Evolutionary conservation across 2,329 filamentous ascomycete genomes (phyloP).

Genomic region (Neofusicoccum sp.): DNA sequence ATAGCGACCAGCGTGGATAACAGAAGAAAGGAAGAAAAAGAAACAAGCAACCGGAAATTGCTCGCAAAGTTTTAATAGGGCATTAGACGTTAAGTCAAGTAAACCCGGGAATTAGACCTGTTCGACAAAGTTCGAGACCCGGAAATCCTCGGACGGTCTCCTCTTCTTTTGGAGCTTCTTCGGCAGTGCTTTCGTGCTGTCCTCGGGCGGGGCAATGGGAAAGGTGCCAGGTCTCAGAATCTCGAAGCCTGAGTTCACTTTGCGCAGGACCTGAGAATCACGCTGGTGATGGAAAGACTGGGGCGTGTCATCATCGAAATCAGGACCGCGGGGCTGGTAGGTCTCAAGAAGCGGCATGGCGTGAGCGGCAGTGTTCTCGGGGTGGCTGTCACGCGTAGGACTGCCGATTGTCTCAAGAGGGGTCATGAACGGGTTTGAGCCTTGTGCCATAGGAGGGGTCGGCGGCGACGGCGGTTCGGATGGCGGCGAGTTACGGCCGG

Average conservation of each 20-base stretch:
- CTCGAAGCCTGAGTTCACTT: slow-evolving; percentile 47
- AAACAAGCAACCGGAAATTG: neutral
- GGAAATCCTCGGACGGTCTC: slow-evolving; percentile 34
- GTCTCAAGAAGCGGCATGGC: slow-evolving; percentile 38
- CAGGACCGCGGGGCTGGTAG: slow-evolving; percentile 41
- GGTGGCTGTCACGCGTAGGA: slow-evolving; percentile 30
- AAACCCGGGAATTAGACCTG: slow-evolving; percentile 34
- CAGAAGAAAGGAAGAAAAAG: neutral
- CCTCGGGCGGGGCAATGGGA: slow-evolving; percentile 29
- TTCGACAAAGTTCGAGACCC: slow-evolving; percentile 40
- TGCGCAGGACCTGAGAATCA: slow-evolving; percentile 39
- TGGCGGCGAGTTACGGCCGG: slow-evolving; percentile 6
- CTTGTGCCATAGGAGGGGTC: slow-evolving; percentile 27
- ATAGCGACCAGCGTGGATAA: slow-evolving; percentile 2
- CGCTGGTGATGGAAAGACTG: slow-evolving; percentile 33
- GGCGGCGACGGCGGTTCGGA: slow-evolving; percentile 5
- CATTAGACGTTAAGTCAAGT: neutral
- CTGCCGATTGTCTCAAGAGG: slow-evolving; percentile 24
- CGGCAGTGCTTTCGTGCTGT: slow-evolving; percentile 31
- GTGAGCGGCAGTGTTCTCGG: slow-evolving; percentile 33
- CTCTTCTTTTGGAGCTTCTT: slow-evolving; percentile 49
- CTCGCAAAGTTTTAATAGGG: slow-evolving; percentile 5
- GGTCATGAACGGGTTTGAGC: slow-evolving; percentile 23
- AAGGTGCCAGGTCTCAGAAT: slow-evolving; percentile 45
- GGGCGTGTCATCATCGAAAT: slow-evolving; percentile 36